These are phyloP conservation scores for Bombardia bombarda DNA, from an alignment of 495 filamentous ascomycete genomes.

Conservation along the genomic window DNA sequence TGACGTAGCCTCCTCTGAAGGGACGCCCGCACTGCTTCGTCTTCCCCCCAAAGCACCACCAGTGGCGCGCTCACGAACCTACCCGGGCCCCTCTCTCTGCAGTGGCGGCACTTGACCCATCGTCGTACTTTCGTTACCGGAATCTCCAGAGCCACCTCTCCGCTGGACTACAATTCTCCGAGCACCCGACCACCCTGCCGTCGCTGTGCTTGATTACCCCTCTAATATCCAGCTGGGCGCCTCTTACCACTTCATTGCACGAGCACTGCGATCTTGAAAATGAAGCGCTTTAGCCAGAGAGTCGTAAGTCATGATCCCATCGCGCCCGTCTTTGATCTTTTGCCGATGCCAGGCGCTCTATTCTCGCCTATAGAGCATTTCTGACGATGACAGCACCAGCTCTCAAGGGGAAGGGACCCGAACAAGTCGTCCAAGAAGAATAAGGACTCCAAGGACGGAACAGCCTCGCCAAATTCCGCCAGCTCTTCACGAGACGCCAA, in stretches of 20 bases:
- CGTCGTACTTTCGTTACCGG: too few relatives aligned
- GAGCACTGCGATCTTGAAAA: constrained; percentile 50
- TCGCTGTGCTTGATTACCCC: constrained; percentile 8
- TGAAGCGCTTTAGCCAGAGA: constrained; percentile 97
- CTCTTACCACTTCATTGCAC: constrained; percentile 24
- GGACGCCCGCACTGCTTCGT: too few relatives aligned
- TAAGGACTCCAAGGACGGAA: constrained; percentile 72
- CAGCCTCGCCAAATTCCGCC: constrained; percentile 63
- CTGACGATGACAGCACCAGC: constrained; percentile 42
- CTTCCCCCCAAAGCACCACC: too few relatives aligned
- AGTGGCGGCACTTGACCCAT: too few relatives aligned
- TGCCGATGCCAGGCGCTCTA: too few relatives aligned
- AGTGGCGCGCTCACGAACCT: background rate
- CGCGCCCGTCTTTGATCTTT: too few relatives aligned
- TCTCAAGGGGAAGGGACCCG: constrained; percentile 88
- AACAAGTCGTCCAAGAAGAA: constrained; percentile 93
- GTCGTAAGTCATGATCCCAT: constrained; percentile 79
- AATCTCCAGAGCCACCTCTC: too few relatives aligned
- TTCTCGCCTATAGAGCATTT: background rate
- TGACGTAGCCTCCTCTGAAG: background rate
- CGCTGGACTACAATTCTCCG: too few relatives aligned
- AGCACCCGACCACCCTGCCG: constrained; percentile 1
- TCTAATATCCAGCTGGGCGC: constrained; percentile 23
- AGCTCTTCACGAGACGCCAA: constrained; percentile 42
- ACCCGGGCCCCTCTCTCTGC: background rate